Percentiles rank a stretch among this genome's conserved stretches.
phyloP scores from a whole-genome alignment of 352 stramenopile genomes.

The Plasmopara viticola region DNA sequence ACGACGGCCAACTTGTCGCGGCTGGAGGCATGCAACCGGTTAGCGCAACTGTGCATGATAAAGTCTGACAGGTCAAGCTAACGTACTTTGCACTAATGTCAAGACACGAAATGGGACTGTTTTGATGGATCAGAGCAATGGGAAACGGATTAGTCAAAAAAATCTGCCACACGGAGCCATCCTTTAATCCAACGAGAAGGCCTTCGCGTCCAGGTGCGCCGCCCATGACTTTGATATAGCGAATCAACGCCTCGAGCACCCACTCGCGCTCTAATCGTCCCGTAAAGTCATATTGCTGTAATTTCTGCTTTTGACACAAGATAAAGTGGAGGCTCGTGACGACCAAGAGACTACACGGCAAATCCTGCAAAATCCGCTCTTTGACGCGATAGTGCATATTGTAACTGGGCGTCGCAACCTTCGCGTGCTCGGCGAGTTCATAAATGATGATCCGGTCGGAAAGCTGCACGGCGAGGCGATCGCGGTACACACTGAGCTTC shows the following conservation, averaged over 20 bases:
- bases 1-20: slow-evolving; percentile 88
- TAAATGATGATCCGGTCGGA: slow-evolving; percentile 93
- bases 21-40: slow-evolving; percentile 21
- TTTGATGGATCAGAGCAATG: slow-evolving; percentile 87
- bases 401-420: slow-evolving; percentile 46
- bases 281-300: slow-evolving; percentile 90
- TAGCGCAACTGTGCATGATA: background rate
- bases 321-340: slow-evolving; percentile 90
- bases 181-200: slow-evolving; percentile 89
- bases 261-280: slow-evolving; percentile 83
- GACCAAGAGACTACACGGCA: slow-evolving; percentile 84
- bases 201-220: slow-evolving; percentile 86
- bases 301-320: slow-evolving; percentile 88
- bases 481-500: slow-evolving; percentile 90
- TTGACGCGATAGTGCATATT: slow-evolving; percentile 92
- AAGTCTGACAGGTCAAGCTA: background rate
- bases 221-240: slow-evolving; percentile 90
- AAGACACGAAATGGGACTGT: slow-evolving; percentile 80
- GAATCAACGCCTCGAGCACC: slow-evolving; percentile 84
- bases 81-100: slow-evolving; percentile 84
- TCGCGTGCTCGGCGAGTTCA: slow-evolving; percentile 75
- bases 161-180: slow-evolving; percentile 88
- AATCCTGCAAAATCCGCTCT: slow-evolving; percentile 79
- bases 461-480: slow-evolving; percentile 90
- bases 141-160: slow-evolving; percentile 95